phyloP scores from a whole-genome alignment of 2,329 filamentous ascomycete species.

The Neophaeococcomyces aloes region DNA sequence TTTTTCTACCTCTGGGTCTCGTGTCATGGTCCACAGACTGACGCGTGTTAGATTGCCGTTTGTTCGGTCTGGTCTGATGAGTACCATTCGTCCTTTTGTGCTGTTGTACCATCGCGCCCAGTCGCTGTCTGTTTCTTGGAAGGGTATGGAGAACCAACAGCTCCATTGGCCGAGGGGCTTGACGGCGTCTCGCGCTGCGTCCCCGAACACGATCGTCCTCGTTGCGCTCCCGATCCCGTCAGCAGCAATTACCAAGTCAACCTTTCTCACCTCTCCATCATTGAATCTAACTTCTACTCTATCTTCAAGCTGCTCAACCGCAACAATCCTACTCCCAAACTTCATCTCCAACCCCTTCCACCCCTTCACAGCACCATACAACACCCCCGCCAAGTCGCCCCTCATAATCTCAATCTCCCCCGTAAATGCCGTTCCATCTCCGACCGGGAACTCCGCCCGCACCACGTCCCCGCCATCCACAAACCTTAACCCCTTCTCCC shows the following conservation, averaged over 20 bases:
- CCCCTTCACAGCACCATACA: constrained; percentile 28
- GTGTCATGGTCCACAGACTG: constrained; percentile 32
- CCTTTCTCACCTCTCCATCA: constrained; percentile 17
- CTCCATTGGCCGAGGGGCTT: background rate
- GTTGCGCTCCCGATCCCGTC: background rate
- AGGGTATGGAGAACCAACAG: background rate
- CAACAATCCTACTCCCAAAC: constrained; percentile 26
- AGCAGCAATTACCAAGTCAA: constrained; percentile 19
- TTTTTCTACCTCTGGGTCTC: constrained; percentile 16
- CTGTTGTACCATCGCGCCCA: background rate
- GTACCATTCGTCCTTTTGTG: background rate
- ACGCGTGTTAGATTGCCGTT: constrained; percentile 29
- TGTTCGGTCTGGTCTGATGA: constrained; percentile 17
- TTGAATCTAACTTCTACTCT: constrained; percentile 21
- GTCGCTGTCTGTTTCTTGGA: background rate
- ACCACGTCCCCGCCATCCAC: constrained; percentile 33
- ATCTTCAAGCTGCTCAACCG: constrained; percentile 20
- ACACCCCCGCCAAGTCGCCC: constrained; percentile 38
- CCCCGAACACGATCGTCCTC: background rate
- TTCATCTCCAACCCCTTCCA: constrained; percentile 21
- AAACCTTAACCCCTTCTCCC: constrained; percentile 40
- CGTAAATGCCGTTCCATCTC: constrained; percentile 27
- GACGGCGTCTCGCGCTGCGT: background rate
- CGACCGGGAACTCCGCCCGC: constrained; percentile 34
- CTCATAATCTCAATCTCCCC: constrained; percentile 45